Base-by-base conservation (phyloP, 257 asterid species). In the Primulina eburnea region DNA sequence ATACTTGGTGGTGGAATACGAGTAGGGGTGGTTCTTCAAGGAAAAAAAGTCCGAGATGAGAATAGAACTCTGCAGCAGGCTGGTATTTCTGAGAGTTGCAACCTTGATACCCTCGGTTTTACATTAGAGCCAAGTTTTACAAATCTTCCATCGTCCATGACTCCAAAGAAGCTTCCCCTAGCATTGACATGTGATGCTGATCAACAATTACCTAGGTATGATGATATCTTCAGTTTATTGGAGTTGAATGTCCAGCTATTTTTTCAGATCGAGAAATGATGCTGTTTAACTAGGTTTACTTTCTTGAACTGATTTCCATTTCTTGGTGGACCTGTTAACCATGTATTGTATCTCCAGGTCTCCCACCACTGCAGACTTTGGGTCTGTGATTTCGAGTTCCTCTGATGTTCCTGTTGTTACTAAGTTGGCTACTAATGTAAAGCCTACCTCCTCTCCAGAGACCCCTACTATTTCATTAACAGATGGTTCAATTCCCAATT, bases 21-120 rank as follows among this genome's bases (percentile, higher is more conserved):
- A 67, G 90, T 89, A 26, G 96, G 96, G 47, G 82, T 89, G 67
- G 84, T 86, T 78, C 82, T 85, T 76, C 87, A 87, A 65, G 96
- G 95, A 66, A 89, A 84, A 81, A 89, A 84, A 77, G 90, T 87
- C 60, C 74, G 89, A 76, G 92, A 89, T 68, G 95, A 89, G 82
- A 76, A 76, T 59, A 84, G 86, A 77, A 89, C 92, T 63, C 69
- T 89, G 71, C 84, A 78, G 78, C 92, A 87, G 79, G 92, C 95
- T 75, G 96, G 96, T 71, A 81, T 89, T 67, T 84, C 90, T 69
- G 79, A 83, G 70, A 73, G 69, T 57, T 72, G 76, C 77, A 80
- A 83, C 76, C 88, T 87, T n/a, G 92, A 85, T 67, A 77, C 78
- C 57, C 80, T 89, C 72, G 90, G 89, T 79, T 89, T 89, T 67